Evolutionary conservation across 2,329 filamentous ascomycete species (phyloP), one percentile per base, ranked within the genome.

Genomic region (Lecanoromycetidae sp.): DNA sequence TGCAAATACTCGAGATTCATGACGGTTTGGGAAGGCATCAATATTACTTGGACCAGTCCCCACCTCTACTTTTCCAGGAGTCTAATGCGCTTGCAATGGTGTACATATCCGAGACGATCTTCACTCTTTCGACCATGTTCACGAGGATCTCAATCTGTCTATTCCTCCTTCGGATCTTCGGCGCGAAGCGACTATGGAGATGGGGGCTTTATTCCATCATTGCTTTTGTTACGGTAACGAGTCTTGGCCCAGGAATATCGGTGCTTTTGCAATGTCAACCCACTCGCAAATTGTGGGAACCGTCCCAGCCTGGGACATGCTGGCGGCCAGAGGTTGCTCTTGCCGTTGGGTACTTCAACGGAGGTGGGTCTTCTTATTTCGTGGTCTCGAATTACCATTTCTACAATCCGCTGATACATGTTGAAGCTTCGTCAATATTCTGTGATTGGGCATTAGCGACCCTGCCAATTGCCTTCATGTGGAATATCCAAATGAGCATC

Each of bases 141-240:
- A 45, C 27, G 7, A 37, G 35, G 13, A 13, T 41, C 5, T 50
- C 48, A 17, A 50, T 50, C n/a, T 46, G 36, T n/a, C 26, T 45
- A 2, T 50, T 50, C 22, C 30, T 46, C 4, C n/a, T 50, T 15
- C 42, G 30, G 1, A 42, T 50, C 13, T 50, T 50, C 29, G 17
- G 42, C 30, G 25, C 30, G 2, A 46, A 36, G 6, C 22, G 10
- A 4, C 3, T 7, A 3, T 50, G 48, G 48, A 44, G 22, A 41
- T 42, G 36, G 41, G 29, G 22, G 2, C 20, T 50, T 7, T 46
- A 46, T 19, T 22, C 27, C 6, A 26, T 50, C 25, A 46, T 37
- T 10, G 42, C 9, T 7, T 46, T 46, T 17, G 17, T 30, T 2
- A 13, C n/a, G 1, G 23, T 23, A 19, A 35, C 23, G 0, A 22